phyloP scores from a whole-genome alignment of 192 early-diverging fungal genomes.

The Entomortierella parvispora region DNA sequence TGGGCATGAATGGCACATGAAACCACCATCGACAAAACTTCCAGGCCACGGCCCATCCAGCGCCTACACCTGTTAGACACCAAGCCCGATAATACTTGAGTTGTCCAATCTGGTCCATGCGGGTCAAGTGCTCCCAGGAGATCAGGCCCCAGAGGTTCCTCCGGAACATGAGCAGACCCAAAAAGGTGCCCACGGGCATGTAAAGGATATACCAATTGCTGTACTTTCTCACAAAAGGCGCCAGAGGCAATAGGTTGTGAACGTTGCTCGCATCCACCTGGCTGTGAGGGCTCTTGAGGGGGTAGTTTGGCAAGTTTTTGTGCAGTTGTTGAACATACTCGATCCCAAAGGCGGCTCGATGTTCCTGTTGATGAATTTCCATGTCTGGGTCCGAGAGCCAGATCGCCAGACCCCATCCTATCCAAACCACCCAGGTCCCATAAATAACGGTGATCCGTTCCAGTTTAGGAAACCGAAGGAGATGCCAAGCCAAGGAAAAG shows the following conservation, averaged over 20 bases:
- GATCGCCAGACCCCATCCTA: slow-evolving; percentile 61
- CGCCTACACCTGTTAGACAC: slow-evolving; percentile 60
- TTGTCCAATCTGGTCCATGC: slow-evolving; percentile 55
- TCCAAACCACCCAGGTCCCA: slow-evolving; percentile 67
- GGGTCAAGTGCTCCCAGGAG: slow-evolving; percentile 61
- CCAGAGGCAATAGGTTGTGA: slow-evolving; percentile 34
- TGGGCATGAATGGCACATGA: slow-evolving; percentile 46
- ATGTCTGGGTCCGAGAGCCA: slow-evolving; percentile 52
- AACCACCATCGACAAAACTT: slow-evolving; percentile 51
- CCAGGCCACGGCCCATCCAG: slow-evolving; percentile 60
- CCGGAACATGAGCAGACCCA: slow-evolving; percentile 56
- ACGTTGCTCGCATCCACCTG: slow-evolving; percentile 10
- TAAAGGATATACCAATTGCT: slow-evolving; percentile 54
- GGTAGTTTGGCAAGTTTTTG: background rate
- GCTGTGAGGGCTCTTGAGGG: background rate
- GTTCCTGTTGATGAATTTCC: slow-evolving; percentile 49
- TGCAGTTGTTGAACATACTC: slow-evolving; percentile 5
- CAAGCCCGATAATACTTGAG: slow-evolving; percentile 58
- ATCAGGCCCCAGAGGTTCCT: slow-evolving; percentile 66
- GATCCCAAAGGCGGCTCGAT: slow-evolving; percentile 40
- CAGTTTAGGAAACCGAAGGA: slow-evolving; percentile 49
- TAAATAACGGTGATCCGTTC: slow-evolving; percentile 65
- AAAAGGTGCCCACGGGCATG: slow-evolving; percentile 57
- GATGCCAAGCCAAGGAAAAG: slow-evolving; percentile 55
- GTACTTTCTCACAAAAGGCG: slow-evolving; percentile 56